phyloP scores from a whole-genome alignment of 2,329 filamentous ascomycete species.

The Rachicladosporium sp. region DNA sequence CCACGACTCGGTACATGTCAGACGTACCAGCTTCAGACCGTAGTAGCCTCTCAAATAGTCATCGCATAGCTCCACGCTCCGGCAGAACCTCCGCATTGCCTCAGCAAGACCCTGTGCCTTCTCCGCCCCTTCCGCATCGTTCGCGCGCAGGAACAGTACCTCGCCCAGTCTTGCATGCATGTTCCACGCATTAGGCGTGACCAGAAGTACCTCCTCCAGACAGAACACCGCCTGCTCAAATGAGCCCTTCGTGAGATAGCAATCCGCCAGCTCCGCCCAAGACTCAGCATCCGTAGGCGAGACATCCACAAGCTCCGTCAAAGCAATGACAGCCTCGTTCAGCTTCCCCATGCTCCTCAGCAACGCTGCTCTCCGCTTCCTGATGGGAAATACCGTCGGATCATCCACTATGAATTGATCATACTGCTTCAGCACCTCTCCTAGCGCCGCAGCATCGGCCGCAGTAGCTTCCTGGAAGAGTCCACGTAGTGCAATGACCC shows the following conservation, averaged over 20 bases:
- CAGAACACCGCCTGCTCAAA: conserved; percentile 77
- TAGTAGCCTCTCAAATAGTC: conserved; percentile 88
- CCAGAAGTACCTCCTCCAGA: conserved; percentile 77
- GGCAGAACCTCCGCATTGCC: conserved; percentile 71
- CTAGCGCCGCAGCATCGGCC: conserved; percentile 50
- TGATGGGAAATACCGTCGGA: conserved; percentile 69
- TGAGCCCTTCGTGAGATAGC: conserved; percentile 70
- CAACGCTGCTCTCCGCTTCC: conserved; percentile 73
- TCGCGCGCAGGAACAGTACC: conserved; percentile 56
- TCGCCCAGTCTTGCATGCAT: conserved; percentile 82
- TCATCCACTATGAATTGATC: conserved; percentile 61
- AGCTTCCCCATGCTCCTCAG: conserved; percentile 59
- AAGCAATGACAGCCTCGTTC: conserved; percentile 59
- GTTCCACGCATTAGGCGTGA: conserved; percentile 93
- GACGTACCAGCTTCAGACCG: conserved; percentile 56
- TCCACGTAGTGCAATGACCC: conserved; percentile 70
- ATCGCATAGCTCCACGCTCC: conserved; percentile 87
- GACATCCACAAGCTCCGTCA: conserved; percentile 66
- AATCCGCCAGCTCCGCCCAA: conserved; percentile 81
- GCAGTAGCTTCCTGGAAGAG: conserved; percentile 77
- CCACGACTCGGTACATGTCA: background rate
- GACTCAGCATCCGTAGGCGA: conserved; percentile 84
- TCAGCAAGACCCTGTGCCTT: conserved; percentile 48
- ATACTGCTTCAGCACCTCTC: conserved; percentile 63
- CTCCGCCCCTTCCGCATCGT: conserved; percentile 22